Conservation (phyloP, 2,329 filamentous ascomycete species). For the Corynespora cassiicola region DNA sequence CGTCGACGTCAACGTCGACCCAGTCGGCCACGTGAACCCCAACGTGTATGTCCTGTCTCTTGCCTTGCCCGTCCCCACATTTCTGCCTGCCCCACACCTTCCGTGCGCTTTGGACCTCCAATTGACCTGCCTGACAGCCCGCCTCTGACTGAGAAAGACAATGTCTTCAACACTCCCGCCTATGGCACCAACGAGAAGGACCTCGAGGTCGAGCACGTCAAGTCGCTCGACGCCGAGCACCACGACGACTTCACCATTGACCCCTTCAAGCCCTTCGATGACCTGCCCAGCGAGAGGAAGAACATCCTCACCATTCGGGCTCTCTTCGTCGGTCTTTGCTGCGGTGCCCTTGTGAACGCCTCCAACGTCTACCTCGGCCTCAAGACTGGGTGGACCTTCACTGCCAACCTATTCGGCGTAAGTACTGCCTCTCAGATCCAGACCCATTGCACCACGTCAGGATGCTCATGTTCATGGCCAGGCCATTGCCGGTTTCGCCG, state of each 20-base stretch:
- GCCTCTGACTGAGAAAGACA: conserved; percentile 43
- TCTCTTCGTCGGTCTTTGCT: conserved; percentile 60
- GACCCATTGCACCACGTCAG: too few relatives aligned
- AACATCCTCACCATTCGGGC: conserved; percentile 64
- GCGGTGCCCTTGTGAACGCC: conserved; percentile 66
- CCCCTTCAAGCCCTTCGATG: conserved; percentile 51
- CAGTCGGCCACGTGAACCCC: conserved; percentile 38
- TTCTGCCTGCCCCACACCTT: conserved; percentile 1
- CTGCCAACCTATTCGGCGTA: conserved; percentile 39
- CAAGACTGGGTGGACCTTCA: conserved; percentile 54
- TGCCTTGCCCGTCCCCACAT: background rate
- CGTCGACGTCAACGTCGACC: conserved; percentile 38
- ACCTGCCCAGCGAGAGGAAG: conserved; percentile 52
- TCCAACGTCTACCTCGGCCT: conserved; percentile 68
- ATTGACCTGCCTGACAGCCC: conserved; percentile 24
- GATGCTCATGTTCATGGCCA: conserved; percentile 5
- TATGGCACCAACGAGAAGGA: conserved; percentile 27
- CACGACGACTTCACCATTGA: conserved; percentile 41
- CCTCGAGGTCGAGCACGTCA: conserved; percentile 27
- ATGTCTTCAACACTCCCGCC: conserved; percentile 38
- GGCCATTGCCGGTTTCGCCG: conserved; percentile 66
- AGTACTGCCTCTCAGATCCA: conserved; percentile 18
- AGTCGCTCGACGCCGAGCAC: conserved; percentile 25
- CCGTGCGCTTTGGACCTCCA: conserved; percentile 3
- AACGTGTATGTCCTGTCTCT: conserved; percentile 23